A percentile compares a stretch with the other conserved stretches of the same genome.
phyloP scores from a whole-genome alignment of 768 basidiomycete genomes.

The Leucosporidium yakuticum region DNA sequence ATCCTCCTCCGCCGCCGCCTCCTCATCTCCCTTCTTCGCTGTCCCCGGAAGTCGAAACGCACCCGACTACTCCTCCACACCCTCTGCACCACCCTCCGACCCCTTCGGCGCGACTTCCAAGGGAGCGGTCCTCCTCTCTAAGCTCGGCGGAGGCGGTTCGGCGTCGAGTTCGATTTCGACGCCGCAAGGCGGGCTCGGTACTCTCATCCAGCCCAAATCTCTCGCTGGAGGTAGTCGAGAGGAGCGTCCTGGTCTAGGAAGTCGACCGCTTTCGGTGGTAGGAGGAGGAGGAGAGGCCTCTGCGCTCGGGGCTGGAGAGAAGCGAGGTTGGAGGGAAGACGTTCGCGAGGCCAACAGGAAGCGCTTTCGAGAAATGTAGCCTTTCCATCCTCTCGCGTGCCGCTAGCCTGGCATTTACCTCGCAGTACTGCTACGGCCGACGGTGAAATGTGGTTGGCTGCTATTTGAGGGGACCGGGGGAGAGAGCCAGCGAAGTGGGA shows the following conservation, averaged over 20 bases:
- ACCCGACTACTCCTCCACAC: background rate
- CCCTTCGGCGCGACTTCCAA: conserved; percentile 19
- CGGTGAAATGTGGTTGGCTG: no score
- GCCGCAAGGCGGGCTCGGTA: conserved; percentile 11
- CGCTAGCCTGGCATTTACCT: no score
- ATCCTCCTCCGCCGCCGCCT: background rate
- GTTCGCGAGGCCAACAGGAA: conserved; percentile 26
- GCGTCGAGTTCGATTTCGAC: background rate
- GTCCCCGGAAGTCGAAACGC: conserved; percentile 12
- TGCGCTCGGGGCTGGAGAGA: background rate
- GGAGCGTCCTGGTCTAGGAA: conserved; percentile 19
- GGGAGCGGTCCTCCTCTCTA: conserved; percentile 24
- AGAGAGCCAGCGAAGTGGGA: no score
- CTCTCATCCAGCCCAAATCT: conserved; percentile 22
- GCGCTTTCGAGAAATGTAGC: conserved; percentile 19
- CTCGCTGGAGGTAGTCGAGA: conserved; percentile 1
- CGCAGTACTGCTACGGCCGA: no score
- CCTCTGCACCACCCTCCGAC: background rate
- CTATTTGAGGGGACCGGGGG: no score
- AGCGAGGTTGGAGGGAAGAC: conserved; percentile 29
- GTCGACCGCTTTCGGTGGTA: conserved; percentile 15
- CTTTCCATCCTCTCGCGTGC: no score
- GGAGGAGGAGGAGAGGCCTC: background rate
- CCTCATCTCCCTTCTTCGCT: conserved; percentile 24
- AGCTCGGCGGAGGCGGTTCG: conserved; percentile 6